Percentiles rank a stretch among this genome's conserved stretches.
phyloP scores from a whole-genome alignment of 1,284 basidiomycete species.

The Apiotrichum gracile region DNA sequence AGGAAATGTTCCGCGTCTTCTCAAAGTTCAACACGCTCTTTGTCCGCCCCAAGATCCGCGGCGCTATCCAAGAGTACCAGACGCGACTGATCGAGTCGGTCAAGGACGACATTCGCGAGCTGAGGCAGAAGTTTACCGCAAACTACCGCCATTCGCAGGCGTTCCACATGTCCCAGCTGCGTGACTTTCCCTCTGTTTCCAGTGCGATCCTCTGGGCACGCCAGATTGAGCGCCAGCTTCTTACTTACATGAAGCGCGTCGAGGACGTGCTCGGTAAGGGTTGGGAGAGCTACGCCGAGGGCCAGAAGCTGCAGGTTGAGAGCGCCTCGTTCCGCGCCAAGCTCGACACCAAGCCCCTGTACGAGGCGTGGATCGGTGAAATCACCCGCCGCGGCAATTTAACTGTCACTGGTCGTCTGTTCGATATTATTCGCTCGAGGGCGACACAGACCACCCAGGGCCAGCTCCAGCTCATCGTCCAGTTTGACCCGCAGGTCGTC shows the following conservation, averaged over 20 bases:
- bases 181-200: conserved; percentile 92
- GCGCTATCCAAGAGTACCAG: conserved; percentile 98
- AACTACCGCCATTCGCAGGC: conserved; percentile 93
- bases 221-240: conserved; percentile 93
- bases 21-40: conserved; percentile 98
- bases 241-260: conserved; percentile 98
- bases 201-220: conserved; percentile 97
- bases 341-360: conserved; percentile 87
- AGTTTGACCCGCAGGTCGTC: conserved; percentile 97
- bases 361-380: conserved; percentile 93
- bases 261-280: conserved; percentile 97
- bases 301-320: conserved; percentile 91
- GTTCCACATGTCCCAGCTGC: conserved; percentile 96
- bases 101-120: conserved; percentile 90
- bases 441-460: conserved; percentile 56
- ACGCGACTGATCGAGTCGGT: conserved; percentile 96
- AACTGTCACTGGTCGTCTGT: conserved; percentile 89
- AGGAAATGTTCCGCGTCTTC: conserved; percentile 99
- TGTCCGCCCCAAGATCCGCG: conserved; percentile 95
- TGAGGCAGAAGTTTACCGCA: conserved; percentile 95
- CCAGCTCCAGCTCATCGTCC: conserved; percentile 77
- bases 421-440: conserved; percentile 82
- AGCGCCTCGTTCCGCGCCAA: conserved; percentile 88
- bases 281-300: conserved; percentile 99
- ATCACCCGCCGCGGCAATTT: conserved; percentile 75